These are phyloP conservation scores for Aspergillus latus DNA, from an alignment of 2,329 filamentous ascomycete genomes.

Conservation along the genomic window DNA sequence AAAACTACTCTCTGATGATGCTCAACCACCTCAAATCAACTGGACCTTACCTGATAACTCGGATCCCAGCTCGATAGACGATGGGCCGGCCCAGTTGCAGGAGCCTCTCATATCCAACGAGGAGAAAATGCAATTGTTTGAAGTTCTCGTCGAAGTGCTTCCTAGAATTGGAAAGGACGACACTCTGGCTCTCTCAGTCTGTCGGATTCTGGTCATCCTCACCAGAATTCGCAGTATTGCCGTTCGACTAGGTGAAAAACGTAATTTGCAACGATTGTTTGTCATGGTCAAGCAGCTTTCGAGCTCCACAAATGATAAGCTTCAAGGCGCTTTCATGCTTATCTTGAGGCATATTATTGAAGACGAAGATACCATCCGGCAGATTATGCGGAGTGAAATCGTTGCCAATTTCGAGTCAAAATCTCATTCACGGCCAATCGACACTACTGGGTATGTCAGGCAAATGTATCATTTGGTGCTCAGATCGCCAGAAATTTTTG, in stretches of 20 bases:
- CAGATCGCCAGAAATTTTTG: slow-evolving; percentile 79
- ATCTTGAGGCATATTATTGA: slow-evolving; percentile 91
- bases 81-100: slow-evolving; percentile 59
- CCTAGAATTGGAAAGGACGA: slow-evolving; percentile 87
- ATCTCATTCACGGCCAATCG: slow-evolving; percentile 56
- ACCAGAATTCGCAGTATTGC: slow-evolving; percentile 78
- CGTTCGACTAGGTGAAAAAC: slow-evolving; percentile 75
- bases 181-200: slow-evolving; percentile 75
- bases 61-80: slow-evolving; percentile 48
- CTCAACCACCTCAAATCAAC: slow-evolving; percentile 70
- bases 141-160: slow-evolving; percentile 76
- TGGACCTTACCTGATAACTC: slow-evolving; percentile 63
- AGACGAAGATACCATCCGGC: slow-evolving; percentile 84
- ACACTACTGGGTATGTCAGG: slow-evolving; percentile 72
- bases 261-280: slow-evolving; percentile 85
- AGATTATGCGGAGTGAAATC: slow-evolving; percentile 91
- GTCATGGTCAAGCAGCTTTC: slow-evolving; percentile 93
- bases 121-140: slow-evolving; percentile 70
- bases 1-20: slow-evolving; percentile 83
- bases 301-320: slow-evolving; percentile 70
- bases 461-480: slow-evolving; percentile 76
- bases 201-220: slow-evolving; percentile 81
- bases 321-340: slow-evolving; percentile 76
- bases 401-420: slow-evolving; percentile 68
- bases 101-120: slow-evolving; percentile 63